Percentiles rank a stretch among this genome's conserved stretches.
These are phyloP conservation scores for Fusarium albidum DNA, from an alignment of 2,329 filamentous ascomycete genomes.

Conservation along the genomic window DNA sequence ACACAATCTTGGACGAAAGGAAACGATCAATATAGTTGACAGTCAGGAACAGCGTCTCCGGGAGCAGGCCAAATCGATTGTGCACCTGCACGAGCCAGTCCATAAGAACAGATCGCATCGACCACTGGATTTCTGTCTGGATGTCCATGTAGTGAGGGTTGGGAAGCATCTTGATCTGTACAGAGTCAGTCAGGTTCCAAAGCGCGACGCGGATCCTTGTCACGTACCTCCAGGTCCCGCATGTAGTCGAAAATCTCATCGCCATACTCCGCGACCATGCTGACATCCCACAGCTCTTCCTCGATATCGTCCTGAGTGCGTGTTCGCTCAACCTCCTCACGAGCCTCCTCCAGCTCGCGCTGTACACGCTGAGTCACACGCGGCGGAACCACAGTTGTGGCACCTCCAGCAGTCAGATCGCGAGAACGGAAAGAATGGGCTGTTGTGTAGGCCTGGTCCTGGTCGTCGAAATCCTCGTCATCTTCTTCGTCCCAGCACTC, in stretches of 20 bases:
- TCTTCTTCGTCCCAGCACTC: slow-evolving; percentile 85
- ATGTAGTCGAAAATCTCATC: slow-evolving; percentile 97
- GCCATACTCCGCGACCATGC: slow-evolving; percentile 96
- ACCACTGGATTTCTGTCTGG: slow-evolving; percentile 98
- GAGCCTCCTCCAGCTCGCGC: slow-evolving; percentile 75
- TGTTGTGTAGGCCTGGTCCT: slow-evolving; percentile 75
- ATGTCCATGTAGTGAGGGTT: slow-evolving; percentile 96
- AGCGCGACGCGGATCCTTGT: neutral
- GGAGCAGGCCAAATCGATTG: slow-evolving; percentile 86
- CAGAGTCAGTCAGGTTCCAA: slow-evolving; percentile 34
- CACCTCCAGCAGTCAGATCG: slow-evolving; percentile 61
- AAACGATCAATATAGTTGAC: slow-evolving; percentile 99
- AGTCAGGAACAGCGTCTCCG: slow-evolving; percentile 92
- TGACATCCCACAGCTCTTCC: slow-evolving; percentile 91
- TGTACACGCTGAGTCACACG: slow-evolving; percentile 72
- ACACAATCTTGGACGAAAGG: slow-evolving; percentile 92
- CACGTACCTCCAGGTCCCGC: slow-evolving; percentile 81
- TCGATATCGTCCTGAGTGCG: slow-evolving; percentile 78
- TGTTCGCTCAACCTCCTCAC: slow-evolving; percentile 72
- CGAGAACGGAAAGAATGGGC: slow-evolving; percentile 79
- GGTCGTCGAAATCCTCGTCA: slow-evolving; percentile 70
- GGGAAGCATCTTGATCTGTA: slow-evolving; percentile 79
- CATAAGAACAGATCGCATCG: slow-evolving; percentile 96
- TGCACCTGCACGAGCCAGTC: slow-evolving; percentile 99
- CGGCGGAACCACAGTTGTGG: slow-evolving; percentile 73